Evolutionary conservation across 2,329 filamentous ascomycete species (phyloP).

Genomic region (Lomentospora prolificans): DNA sequence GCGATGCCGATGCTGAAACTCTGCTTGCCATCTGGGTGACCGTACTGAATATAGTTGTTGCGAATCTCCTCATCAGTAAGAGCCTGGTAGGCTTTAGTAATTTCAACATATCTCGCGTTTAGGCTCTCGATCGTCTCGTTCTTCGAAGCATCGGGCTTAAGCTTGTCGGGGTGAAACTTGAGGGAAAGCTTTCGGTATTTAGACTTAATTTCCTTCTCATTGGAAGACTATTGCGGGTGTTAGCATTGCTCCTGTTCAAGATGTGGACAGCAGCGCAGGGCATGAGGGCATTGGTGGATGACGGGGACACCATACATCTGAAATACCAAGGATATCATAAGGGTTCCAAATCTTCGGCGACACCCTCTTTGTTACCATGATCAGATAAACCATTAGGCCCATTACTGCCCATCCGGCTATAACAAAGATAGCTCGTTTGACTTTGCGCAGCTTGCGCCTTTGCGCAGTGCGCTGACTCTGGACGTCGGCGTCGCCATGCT

Average conservation of each 20-base stretch:
- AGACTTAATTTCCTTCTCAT: slow-evolving; percentile 84
- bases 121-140: slow-evolving; percentile 81
- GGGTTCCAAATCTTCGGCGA: slow-evolving; percentile 85
- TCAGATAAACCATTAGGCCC: slow-evolving; percentile 85
- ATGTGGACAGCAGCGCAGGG: background rate
- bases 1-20: slow-evolving; percentile 97
- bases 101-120: slow-evolving; percentile 83
- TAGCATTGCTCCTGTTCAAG: background rate
- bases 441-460: slow-evolving; percentile 77
- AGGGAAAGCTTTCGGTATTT: slow-evolving; percentile 82
- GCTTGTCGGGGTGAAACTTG: slow-evolving; percentile 88
- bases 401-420: slow-evolving; percentile 73
- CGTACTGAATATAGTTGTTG: slow-evolving; percentile 93
- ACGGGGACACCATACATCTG: slow-evolving; percentile 65
- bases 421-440: slow-evolving; percentile 74
- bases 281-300: background rate
- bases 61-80: slow-evolving; percentile 94
- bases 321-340: slow-evolving; percentile 84
- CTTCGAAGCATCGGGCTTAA: slow-evolving; percentile 68
- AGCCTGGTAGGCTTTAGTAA: slow-evolving; percentile 96
- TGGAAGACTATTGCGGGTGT: slow-evolving; percentile 49
- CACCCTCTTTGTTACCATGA: slow-evolving; percentile 64
- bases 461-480: slow-evolving; percentile 74
- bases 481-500: slow-evolving; percentile 69
- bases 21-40: slow-evolving; percentile 96